Base-by-base conservation (phyloP, 106 monocot genomes). In the Platanthera guangdongensis region DNA sequence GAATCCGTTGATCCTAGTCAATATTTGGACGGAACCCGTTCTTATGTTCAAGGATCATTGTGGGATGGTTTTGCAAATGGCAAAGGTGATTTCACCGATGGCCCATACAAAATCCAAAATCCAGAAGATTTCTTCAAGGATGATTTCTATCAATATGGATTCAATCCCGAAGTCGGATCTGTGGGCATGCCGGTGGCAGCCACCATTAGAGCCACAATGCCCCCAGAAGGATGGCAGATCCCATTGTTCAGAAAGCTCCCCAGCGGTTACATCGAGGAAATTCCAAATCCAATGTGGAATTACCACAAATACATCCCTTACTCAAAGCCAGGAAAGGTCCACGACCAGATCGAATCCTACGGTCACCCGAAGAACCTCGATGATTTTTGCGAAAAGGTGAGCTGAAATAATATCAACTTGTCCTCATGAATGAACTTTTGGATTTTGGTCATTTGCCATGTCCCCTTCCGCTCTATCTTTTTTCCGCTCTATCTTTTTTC, bases 1-100 rank as follows among this genome's bases (percentile, higher is more conserved):
- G 82, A 86, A 62, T 78, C 79, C 71, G 73, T 72, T 55, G 97
- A 99, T 67, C 97, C 97, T 74, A 99, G 94, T 77, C 81, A 75
- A 62, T 99, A 88, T 88, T 87, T 99, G 68, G 97, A 99, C 75
- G 97, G 97, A n/a, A 94, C 91, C 52, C 91, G 97, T 50, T 78
- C 77, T 52, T 94, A 99, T 75, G 59, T 99, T 52, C 94, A 92
- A 81, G 94, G 94, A 50, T 94, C 97, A 11, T 81, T 94, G 88
- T 99, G 97, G 97, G 97, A 99, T 84, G 97, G 97, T 22, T 99
- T 99, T 85, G 97, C 97, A 39, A 47, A 99, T 82, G 96, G 96
- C 32, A 89, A 94, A 79, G 94, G 97, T 14, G 73, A 88, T 77
- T 99, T 94, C 59, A 94, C 89, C 19, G 97, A 99, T 83, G 97